Base-by-base conservation (phyloP, 768 basidiomycete genomes). In the Kwoniella newhampshirensis region DNA sequence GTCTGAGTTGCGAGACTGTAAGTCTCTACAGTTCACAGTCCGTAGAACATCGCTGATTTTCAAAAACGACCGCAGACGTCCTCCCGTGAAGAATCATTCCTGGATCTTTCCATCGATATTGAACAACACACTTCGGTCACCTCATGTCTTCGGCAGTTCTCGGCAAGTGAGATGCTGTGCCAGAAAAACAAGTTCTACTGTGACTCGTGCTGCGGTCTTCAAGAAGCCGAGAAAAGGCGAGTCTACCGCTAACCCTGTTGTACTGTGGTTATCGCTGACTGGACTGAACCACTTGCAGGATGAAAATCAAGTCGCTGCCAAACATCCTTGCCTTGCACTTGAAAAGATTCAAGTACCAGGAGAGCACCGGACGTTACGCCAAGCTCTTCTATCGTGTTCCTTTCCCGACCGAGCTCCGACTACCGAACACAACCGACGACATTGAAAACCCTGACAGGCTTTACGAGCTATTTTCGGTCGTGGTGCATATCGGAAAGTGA, bases 161-260 rank as follows among this genome's bases (percentile, higher is more conserved):
- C 91, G 71, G 93, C 92, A 37, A 90, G 88, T 71, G 96, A 99
- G 78, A 99, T 97, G 93, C 83, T 99, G 18, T 93, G 91, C 67
- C 91, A 94, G 77, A 88, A 84, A 77, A 97, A 99, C 81, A 98
- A 98, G 78, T 99, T 97, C 74, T 96, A 90, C 76, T 99, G 96
- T 74, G 96, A 99, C 75, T 85, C 87, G 17, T 99, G 96, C 75
- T 93, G 94, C 70, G 92, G 91, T 55, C 78, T 98, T 25, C 94
- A 97, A 70, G 96, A 99, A 77, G 96, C 96, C 2, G 96, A 98
- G 80, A 94, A 94, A 81, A 82, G 94, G 93, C 89, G 67, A 65
- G 83, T 78, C n/a, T 13, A 8, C 5, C 11, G 20, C 35, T 51
- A 20, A 37, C 17, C 13, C 17, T 30, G 5, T 28, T 13, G 23